Conservation (phyloP, 805 yeast genomes). For the Kluyveromyces aestuarii region DNA sequence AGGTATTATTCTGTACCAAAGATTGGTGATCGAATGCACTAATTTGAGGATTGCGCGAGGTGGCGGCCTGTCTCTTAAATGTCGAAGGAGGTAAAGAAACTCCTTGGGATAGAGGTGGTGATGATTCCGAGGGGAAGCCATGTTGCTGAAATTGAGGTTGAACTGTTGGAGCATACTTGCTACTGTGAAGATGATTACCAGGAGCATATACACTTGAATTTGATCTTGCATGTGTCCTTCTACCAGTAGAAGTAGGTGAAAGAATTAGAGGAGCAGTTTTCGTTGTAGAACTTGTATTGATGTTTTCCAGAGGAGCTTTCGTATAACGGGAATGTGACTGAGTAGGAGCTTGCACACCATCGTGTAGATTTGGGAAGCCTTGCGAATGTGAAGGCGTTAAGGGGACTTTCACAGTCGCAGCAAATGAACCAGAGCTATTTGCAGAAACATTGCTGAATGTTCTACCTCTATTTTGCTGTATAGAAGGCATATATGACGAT, state of each 20-base stretch:
- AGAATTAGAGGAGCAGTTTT: slow-evolving; percentile 5
- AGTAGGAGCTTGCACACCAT: background rate
- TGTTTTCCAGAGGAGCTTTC: slow-evolving; percentile 1
- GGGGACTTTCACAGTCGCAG: slow-evolving; percentile 2
- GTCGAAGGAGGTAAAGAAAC: slow-evolving; percentile 3
- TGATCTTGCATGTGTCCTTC: slow-evolving; percentile 22
- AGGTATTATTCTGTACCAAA: slow-evolving; percentile 6
- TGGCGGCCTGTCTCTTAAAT: background rate
- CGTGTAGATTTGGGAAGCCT: background rate
- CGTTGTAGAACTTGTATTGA: background rate
- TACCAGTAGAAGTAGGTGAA: slow-evolving; percentile 10
- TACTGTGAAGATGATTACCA: slow-evolving; percentile 18
- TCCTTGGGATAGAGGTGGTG: slow-evolving; percentile 1
- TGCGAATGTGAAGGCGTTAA: background rate
- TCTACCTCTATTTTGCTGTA: slow-evolving; percentile 10
- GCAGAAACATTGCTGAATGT: slow-evolving; percentile 19
- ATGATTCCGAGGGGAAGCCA: background rate
- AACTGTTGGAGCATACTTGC: slow-evolving; percentile 34
- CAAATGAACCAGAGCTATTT: slow-evolving; percentile 7
- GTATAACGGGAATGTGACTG: slow-evolving; percentile 2
- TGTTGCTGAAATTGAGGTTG: slow-evolving; percentile 20
- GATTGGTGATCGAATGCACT: background rate
- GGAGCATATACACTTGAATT: slow-evolving; percentile 28
- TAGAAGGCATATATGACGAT: background rate
- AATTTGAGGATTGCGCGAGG: background rate